Base-by-base conservation (phyloP, 345 rosid genomes). In the Lepidium didymum region DNA sequence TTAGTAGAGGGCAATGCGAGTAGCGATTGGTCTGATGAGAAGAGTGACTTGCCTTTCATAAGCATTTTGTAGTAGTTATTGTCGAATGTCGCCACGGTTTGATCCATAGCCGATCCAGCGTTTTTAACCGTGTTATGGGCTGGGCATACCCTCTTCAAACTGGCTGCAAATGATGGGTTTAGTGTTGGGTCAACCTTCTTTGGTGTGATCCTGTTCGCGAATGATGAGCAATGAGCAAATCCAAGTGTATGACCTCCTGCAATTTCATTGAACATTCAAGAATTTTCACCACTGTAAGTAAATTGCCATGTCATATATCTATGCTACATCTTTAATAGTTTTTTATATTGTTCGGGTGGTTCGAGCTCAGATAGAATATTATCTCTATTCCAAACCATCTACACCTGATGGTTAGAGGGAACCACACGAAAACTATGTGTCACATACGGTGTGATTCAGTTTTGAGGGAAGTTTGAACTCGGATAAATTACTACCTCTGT, bases 201-300 rank as follows among this genome's bases (percentile, higher is more conserved):
- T 13, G 73, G 78, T 27, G 85, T 41, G 33, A 93, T 85, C 75
- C 97, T 82, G 79, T 82, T 83, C 62, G 84, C 86, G 74, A 93
- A 93, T 0, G 97, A 90, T 18, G 90, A 93, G 69, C 98, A 90
- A 66, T 90, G 97, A 0, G 98, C 70, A 52, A 93, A 93, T 41
- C 98, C 97, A 7, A 93, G 84, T 1, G 92, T 88, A 72, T 93
- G 98, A 6, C 98, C 94, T 59, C 96, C 96, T 85, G 19, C 31
- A 7, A 57, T 18, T 23, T 15, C n/a, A 37, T 50, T 8, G 4
- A 29, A 49, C 12, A 38, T 46, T 57, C 29, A 27, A 3, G n/a
- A 21, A 45, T 43, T 19, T 12, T 10, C 21, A 44, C 12, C 15
- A 25, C 21, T 21, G 23, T 10, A 45, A 27, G 2, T 27, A 27